Conservation (phyloP, 257 asterid species). For the Lantana camara region DNA sequence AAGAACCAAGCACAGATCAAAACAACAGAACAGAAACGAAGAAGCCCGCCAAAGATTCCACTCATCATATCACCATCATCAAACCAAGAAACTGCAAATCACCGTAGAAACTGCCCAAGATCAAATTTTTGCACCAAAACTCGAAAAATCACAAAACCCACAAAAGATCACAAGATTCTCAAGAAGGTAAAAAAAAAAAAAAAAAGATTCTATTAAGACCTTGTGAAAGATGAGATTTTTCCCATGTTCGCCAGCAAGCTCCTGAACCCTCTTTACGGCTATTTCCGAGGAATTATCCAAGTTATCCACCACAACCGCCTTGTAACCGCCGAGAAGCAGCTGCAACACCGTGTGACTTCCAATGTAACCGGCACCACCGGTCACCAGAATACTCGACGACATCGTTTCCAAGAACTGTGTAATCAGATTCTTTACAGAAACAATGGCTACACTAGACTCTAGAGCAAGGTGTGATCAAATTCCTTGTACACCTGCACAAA, state of each 20-base stretch:
- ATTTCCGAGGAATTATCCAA: slow-evolving; percentile 60
- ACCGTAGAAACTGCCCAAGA: neutral
- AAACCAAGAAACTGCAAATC: neutral
- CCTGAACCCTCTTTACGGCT: slow-evolving; percentile 50
- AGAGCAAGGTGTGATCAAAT: neutral
- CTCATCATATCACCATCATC: neutral
- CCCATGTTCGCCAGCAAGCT: slow-evolving; percentile 57
- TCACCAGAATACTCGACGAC: slow-evolving; percentile 55
- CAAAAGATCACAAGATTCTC: neutral
- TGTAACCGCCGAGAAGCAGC: slow-evolving; percentile 55
- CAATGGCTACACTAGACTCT: neutral
- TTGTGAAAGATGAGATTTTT: slow-evolving; percentile 51
- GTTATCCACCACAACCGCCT: slow-evolving; percentile 61
- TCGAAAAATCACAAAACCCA: slow-evolving; percentile 4
- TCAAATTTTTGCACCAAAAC: slow-evolving; percentile 15
- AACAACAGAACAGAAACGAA: neutral
- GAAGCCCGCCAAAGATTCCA: neutral
- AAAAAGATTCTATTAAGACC: slow-evolving; percentile 31
- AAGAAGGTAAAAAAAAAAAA: neutral
- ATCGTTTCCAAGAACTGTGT: slow-evolving; percentile 17
- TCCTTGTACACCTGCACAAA: neutral
- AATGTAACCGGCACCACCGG: slow-evolving; percentile 75
- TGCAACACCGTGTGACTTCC: slow-evolving; percentile 76
- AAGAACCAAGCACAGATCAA: slow-evolving; percentile 12
- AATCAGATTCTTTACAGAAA: neutral